Conservation (phyloP, 257 asterid species). For the Datura wrightii region DNA sequence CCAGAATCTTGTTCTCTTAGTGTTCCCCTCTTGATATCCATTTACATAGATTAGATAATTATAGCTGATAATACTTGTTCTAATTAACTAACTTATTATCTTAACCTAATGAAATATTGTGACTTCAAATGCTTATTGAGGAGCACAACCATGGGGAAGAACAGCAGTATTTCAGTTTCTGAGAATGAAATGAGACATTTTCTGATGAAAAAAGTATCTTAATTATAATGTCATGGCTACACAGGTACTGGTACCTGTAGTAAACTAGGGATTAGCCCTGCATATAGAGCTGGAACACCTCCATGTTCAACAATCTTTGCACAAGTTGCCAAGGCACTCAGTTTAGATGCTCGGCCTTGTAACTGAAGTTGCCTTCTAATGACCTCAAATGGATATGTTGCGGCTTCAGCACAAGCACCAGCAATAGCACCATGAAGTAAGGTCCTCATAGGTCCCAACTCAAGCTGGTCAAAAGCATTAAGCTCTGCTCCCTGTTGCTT, state of each 20-base stretch:
- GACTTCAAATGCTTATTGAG: not conserved
- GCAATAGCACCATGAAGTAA: conserved; percentile 92
- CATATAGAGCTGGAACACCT: conserved; percentile 90
- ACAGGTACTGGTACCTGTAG: conserved; percentile 64
- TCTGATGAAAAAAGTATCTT: not conserved
- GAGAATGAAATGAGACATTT: not conserved
- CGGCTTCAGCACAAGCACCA: conserved; percentile 98
- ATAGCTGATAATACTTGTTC: not conserved
- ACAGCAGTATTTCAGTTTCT: conserved; percentile 12
- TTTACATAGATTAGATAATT: not conserved
- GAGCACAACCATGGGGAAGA: not conserved
- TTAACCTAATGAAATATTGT: conserved; percentile 11
- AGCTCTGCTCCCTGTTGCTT: conserved; percentile 64
- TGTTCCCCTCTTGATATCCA: not conserved
- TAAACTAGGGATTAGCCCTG: conserved; percentile 90
- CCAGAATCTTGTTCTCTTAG: not conserved
- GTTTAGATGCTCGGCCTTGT: conserved; percentile 76
- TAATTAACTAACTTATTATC: not conserved
- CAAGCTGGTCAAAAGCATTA: conserved; percentile 88
- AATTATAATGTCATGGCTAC: not conserved
- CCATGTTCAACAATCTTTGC: conserved; percentile 78
- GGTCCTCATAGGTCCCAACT: conserved; percentile 89
- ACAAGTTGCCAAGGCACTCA: conserved; percentile 73
- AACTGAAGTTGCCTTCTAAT: conserved; percentile 93
- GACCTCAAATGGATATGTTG: conserved; percentile 94